Evolutionary conservation across 2,329 filamentous ascomycete species (phyloP), one percentile per base, ranked within the genome.

Genomic region (Sarocladiaceae sp.): DNA sequence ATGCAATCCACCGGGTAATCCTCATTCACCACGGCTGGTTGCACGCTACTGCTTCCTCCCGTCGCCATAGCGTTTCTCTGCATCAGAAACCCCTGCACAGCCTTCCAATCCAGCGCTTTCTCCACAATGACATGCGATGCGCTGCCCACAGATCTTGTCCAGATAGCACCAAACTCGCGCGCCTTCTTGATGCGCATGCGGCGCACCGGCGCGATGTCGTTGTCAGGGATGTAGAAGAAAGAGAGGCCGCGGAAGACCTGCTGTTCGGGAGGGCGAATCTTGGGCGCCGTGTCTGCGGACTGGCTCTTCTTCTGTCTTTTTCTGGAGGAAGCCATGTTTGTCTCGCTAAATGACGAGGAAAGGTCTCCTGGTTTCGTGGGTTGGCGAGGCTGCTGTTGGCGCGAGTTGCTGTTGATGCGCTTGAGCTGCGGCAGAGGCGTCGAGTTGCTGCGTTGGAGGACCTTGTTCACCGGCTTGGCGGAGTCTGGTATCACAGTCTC

Each of bases 71-170:
- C 48, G 7, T 51, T 47, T 18, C 41, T 53, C 26, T 33, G 55
- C n/a, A 50, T 48, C 23, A 55, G 53, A 23, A 76, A 70, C 10
- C 64, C 67, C 45, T 82, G 59, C 6, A 95, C 68, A 46, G 89
- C 77, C 3, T 70, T 62, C 56, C 81, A 90, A 1, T 66, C 67
- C 41, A 93, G 64, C 1, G 64, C 64, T 51, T 80, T 83, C 57
- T 96, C 90, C 2, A 88, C 82, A 47, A 97, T 73, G 40, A 95
- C 67, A 63, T 95, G 88, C 1, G 85, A 94, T 13, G 93, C 76
- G 18, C 63, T 63, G 1, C 52, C 61, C 57, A 82, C 77, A 1
- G 70, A 64, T 42, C 72, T 73, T 21, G 79, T 75, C 82, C 89
- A 93, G 1, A 60, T 66, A 1, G 84, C 91, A 33, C 91, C 91